These are phyloP conservation scores for Triticum monococcum DNA, from an alignment of 176 grass and related monocot species.

Conservation along the genomic window DNA sequence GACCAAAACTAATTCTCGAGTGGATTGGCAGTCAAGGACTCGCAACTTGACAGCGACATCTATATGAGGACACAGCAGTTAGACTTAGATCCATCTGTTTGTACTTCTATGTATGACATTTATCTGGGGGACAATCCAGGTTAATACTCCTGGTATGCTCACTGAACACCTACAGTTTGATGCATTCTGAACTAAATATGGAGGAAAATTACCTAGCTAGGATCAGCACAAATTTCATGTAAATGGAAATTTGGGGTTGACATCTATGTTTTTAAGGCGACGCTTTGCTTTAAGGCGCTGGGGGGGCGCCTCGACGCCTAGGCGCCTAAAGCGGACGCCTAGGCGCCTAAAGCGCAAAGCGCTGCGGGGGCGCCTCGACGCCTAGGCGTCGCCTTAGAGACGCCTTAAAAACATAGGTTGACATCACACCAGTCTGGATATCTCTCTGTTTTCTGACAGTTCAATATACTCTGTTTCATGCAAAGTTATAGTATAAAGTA, in stretches of 20 bases:
- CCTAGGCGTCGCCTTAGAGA: too few relatives aligned
- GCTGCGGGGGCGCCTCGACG: too few relatives aligned
- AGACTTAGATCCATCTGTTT: neutral
- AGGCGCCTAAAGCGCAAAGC: too few relatives aligned
- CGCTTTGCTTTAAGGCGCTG: too few relatives aligned
- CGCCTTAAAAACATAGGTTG: too few relatives aligned
- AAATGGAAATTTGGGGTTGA: neutral
- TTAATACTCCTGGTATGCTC: neutral
- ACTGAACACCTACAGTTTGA: neutral
- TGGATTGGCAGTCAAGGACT: neutral
- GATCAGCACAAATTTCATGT: neutral
- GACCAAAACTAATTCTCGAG: neutral
- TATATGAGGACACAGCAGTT: neutral
- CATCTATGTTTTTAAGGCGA: too few relatives aligned
- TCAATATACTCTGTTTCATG: neutral
- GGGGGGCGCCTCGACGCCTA: too few relatives aligned
- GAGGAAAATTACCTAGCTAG: neutral
- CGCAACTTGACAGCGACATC: neutral
- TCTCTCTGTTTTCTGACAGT: neutral
- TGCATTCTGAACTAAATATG: neutral
- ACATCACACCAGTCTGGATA: neutral
- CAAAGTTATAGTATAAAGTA: neutral
- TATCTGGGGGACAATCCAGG: neutral
- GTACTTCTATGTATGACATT: neutral
- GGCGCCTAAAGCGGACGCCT: too few relatives aligned